These are phyloP conservation scores for Gonapodya sp. DNA, from an alignment of 192 early-diverging fungal genomes.

Conservation along the genomic window DNA sequence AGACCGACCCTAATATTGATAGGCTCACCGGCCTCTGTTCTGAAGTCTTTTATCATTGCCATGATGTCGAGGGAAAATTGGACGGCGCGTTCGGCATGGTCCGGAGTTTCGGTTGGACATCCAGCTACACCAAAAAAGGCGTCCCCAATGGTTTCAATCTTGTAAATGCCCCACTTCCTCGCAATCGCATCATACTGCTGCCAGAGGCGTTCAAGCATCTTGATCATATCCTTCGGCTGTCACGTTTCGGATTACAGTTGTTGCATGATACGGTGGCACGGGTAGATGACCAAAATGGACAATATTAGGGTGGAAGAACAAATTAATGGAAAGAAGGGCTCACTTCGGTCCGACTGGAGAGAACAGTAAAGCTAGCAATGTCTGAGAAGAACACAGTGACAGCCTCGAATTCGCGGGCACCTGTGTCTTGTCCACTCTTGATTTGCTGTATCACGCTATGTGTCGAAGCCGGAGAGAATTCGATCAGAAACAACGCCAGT, in stretches of 20 bases:
- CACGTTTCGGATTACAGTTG: background rate
- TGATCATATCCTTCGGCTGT: slow-evolving; percentile 33
- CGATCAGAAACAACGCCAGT: background rate
- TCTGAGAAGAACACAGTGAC: background rate
- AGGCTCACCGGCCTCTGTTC: slow-evolving; percentile 23
- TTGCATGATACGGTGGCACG: too few relatives aligned
- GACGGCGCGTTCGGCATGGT: slow-evolving; percentile 16
- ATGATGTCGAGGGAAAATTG: slow-evolving; percentile 26
- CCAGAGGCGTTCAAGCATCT: slow-evolving; percentile 32
- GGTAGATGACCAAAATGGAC: background rate
- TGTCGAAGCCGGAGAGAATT: background rate
- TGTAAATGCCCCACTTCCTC: slow-evolving; percentile 28
- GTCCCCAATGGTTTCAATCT: slow-evolving; percentile 39
- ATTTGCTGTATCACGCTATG: background rate
- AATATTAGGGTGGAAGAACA: background rate
- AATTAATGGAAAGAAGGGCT: background rate
- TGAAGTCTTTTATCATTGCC: slow-evolving; percentile 26
- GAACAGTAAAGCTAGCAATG: background rate
- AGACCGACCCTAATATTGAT: slow-evolving; percentile 35
- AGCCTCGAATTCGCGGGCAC: background rate
- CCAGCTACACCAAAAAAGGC: slow-evolving; percentile 16
- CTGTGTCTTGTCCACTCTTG: background rate
- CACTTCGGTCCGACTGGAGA: background rate
- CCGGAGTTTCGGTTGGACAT: slow-evolving; percentile 1
- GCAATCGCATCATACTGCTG: slow-evolving; percentile 31